A percentile compares a stretch with the other conserved stretches of the same genome.
Evolutionary conservation across 805 yeast genomes (phyloP).

Genomic region (Spencermartinsiella europaea): DNA sequence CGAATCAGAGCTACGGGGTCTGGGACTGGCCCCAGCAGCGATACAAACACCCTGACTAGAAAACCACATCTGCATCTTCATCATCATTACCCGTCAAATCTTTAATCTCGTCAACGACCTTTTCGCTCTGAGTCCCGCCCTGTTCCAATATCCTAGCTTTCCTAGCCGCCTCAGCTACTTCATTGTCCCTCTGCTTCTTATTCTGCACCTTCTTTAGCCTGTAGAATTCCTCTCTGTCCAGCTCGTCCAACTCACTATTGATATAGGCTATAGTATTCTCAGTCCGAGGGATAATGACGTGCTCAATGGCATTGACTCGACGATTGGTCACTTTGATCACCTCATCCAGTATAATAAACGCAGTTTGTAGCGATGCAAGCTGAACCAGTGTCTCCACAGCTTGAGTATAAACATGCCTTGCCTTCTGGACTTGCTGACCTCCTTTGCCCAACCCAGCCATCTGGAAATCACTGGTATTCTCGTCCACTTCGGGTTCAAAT

Average conservation of each 20-base stretch:
- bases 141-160: conserved; percentile 15
- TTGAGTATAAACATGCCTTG: conserved; percentile 85
- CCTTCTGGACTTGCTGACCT: conserved; percentile 96
- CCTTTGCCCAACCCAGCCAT: conserved; percentile 97
- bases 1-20: too few relatives aligned
- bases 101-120: conserved; percentile 10
- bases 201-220: conserved; percentile 94
- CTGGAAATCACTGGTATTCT: conserved; percentile 85
- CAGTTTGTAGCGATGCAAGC: conserved; percentile 93
- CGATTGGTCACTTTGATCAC: conserved; percentile 97
- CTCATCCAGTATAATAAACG: conserved; percentile 92
- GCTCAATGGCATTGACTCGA: conserved; percentile 98
- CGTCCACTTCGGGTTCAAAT: conserved; percentile 79
- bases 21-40: too few relatives aligned
- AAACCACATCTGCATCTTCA: conserved; percentile 43
- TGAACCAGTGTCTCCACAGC: conserved; percentile 98
- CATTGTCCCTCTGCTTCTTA: conserved; percentile 79
- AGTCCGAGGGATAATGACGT: conserved; percentile 95
- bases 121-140: not conserved
- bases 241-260: conserved; percentile 93
- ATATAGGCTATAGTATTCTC: conserved; percentile 90
- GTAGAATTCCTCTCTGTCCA: conserved; percentile 97
- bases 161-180: conserved; percentile 46
- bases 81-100: conserved; percentile 37
- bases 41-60: too few relatives aligned